Percentiles rank a stretch among this genome's conserved stretches.
phyloP scores from a whole-genome alignment of 2,329 filamentous ascomycete species.

The Pseudogymnoascus sp. region DNA sequence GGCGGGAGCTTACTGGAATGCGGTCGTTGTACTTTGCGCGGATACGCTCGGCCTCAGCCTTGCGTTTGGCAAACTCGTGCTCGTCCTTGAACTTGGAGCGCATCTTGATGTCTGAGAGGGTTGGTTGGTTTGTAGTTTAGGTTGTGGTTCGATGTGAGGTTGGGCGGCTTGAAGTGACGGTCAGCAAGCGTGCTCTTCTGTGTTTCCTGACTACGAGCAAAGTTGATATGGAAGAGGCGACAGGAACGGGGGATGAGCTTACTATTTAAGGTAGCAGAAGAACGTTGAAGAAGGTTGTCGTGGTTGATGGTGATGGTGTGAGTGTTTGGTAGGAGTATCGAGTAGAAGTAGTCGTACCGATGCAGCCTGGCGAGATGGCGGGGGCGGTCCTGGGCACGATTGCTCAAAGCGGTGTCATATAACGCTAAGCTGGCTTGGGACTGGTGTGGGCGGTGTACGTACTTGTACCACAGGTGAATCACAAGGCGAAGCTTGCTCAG shows the following conservation, averaged over 20 bases:
- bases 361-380: constrained; percentile 13
- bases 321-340: constrained; percentile 16
- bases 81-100: constrained; percentile 99
- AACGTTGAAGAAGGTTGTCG: constrained; percentile 18
- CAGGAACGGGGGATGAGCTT: background rate
- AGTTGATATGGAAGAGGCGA: background rate
- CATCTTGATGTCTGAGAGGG: constrained; percentile 55
- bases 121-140: constrained; percentile 16
- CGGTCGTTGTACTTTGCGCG: constrained; percentile 89
- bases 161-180: background rate
- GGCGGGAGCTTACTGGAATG: constrained; percentile 69
- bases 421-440: background rate
- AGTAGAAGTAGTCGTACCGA: constrained; percentile 12
- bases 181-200: background rate
- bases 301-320: constrained; percentile 22
- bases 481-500: constrained; percentile 11
- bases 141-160: constrained; percentile 8
- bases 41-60: constrained; percentile 98
- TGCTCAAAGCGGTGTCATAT: constrained; percentile 8
- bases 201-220: background rate
- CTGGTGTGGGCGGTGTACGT: background rate
- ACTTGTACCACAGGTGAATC: constrained; percentile 1
- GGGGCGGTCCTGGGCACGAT: constrained; percentile 4
- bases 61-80: constrained; percentile 99
- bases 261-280: background rate